Evolutionary conservation across 169 alveolate genomes (phyloP), one percentile per base, ranked within the genome.

Genomic region (Plasmodium inui): DNA sequence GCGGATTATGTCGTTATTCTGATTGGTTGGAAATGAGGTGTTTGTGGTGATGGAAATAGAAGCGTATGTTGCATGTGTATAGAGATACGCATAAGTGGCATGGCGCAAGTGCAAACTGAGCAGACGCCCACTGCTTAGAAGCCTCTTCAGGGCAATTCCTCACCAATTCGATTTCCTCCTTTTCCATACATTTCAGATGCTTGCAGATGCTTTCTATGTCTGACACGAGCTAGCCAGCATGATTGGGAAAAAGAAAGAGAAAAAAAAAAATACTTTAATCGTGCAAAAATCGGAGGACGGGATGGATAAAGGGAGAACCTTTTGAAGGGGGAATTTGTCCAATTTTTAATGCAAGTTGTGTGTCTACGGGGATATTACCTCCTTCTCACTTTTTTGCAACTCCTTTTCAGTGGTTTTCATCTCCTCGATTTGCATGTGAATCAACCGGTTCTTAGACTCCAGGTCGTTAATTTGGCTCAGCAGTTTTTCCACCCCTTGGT

Each of bases 111-210:
- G 22, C 9, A 0, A 19, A 67, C 37, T 67, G 39, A 22, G 17
- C 76, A 22, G 22, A 22, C 8, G 37, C 37, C 4, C 12, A 44
- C 55, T 44, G 17, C 17, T 44, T n/a, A 57, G 8, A 83, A 83
- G n/a, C 7, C 41, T 26, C 37, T 50, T 53, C 19, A 55, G 39
- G 61, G 39, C 8, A 10, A 28, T 17, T 37, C n/a, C 84, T 67
- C 73, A 88, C 94, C 94, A 88, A 79, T 79, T 88, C 90, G 46
- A 88, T 88, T 61, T 88, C 89, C 34, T 88, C 94, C 74, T 88
- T 88, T 88, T 88, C 94, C 94, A 88, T 88, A 28, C 61, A 61
- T 88, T 88, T 88, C 55, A 88, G 34, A 19, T 88, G 86, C 83
- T 61, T 88, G 50, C 94, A 88, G 57, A 79, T 70, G 82, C 72